These are phyloP conservation scores for Candida boleticola DNA, from an alignment of 805 yeast genomes.

Conservation along the genomic window DNA sequence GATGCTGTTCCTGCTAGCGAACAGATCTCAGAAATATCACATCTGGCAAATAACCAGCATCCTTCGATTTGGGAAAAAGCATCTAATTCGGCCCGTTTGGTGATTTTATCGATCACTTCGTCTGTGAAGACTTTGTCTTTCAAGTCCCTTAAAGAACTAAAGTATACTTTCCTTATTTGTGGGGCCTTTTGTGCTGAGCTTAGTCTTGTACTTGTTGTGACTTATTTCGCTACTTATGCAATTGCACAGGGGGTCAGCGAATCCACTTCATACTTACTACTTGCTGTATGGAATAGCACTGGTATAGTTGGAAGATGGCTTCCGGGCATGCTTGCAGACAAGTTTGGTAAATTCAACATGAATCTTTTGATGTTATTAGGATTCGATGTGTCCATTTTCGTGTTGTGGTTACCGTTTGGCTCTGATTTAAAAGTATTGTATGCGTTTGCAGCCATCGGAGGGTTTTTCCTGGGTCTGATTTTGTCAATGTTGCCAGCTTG, in stretches of 20 bases:
- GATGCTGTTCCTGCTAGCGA: not conserved
- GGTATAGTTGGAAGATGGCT: constrained; percentile 32
- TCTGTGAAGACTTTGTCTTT: constrained; percentile 7
- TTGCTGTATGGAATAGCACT: constrained; percentile 29
- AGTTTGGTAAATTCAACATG: constrained; percentile 28
- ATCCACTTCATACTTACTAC: constrained; percentile 23
- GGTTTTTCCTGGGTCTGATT: constrained; percentile 34
- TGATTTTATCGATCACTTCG: not conserved
- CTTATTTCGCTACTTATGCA: constrained; percentile 34
- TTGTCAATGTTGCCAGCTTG: constrained; percentile 45
- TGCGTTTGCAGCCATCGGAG: constrained; percentile 33
- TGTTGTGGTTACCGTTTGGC: constrained; percentile 37
- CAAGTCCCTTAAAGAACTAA: constrained; percentile 16
- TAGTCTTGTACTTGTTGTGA: constrained; percentile 25
- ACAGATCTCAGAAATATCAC: not conserved
- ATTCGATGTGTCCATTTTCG: constrained; percentile 23
- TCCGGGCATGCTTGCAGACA: constrained; percentile 28
- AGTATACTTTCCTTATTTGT: constrained; percentile 22
- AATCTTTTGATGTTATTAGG: constrained; percentile 30
- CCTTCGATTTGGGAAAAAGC: not conserved
- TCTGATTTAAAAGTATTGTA: constrained; percentile 20
- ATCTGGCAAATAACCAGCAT: no score
- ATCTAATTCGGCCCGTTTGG: not conserved
- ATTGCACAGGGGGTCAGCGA: constrained; percentile 29
- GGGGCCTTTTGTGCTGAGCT: constrained; percentile 34